These are phyloP conservation scores for Wickerhamomyces mucosus DNA, from an alignment of 805 yeast genomes.

Conservation along the genomic window DNA sequence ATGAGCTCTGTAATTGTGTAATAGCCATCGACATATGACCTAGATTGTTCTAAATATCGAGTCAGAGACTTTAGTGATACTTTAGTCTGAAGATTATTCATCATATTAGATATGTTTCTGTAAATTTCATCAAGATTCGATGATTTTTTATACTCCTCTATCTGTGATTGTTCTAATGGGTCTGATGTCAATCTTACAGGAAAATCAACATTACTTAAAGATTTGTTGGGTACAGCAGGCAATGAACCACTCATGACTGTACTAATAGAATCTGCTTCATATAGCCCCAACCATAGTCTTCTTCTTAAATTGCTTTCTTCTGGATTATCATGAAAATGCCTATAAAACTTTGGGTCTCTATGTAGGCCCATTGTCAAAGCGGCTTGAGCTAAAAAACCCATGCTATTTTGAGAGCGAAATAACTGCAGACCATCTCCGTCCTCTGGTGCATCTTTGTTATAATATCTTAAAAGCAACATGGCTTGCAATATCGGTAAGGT, in stretches of 20 bases:
- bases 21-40: background rate
- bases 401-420: conserved; percentile 27
- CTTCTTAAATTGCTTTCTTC: conserved; percentile 11
- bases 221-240: conserved; percentile 5
- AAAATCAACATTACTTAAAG: conserved; percentile 7
- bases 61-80: background rate
- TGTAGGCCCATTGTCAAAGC: conserved; percentile 36
- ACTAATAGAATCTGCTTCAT: conserved; percentile 7
- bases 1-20: background rate
- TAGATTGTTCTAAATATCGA: background rate
- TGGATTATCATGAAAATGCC: conserved; percentile 6
- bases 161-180: conserved; percentile 6
- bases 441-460: conserved; percentile 35
- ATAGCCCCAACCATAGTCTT: conserved; percentile 12
- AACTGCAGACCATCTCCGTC: conserved; percentile 34
- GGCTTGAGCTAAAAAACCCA: conserved; percentile 31
- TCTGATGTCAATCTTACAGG: conserved; percentile 9
- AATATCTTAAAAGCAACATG: conserved; percentile 28
- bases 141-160: conserved; percentile 4
- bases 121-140: conserved; percentile 4
- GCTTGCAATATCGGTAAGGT: conserved; percentile 33
- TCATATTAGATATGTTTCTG: conserved; percentile 3
- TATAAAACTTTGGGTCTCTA: conserved; percentile 31
- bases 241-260: conserved; percentile 9
- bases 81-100: conserved; percentile 7